Percentiles rank a stretch among this genome's conserved stretches.
Conservation (phyloP, 1,139 yeast species). For the Kluyveromyces sp. region DNA sequence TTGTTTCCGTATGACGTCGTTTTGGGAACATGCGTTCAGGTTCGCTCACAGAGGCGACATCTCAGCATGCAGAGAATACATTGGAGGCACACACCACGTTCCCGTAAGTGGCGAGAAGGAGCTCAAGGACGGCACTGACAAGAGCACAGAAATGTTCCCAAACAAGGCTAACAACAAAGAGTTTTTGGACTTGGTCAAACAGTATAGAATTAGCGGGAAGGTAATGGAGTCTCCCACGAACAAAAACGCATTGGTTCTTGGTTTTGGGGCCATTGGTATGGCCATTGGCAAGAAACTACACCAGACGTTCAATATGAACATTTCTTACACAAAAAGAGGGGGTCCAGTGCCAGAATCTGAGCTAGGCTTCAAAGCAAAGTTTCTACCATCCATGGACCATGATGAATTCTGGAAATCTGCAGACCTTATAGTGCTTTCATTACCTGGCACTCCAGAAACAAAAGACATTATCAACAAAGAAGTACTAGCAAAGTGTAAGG, state of each 20-base stretch:
- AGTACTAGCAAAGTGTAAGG: conserved; percentile 41
- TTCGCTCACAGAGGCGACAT: conserved; percentile 33
- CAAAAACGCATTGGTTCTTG: conserved; percentile 60
- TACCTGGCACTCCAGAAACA: conserved; percentile 62
- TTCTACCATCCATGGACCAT: conserved; percentile 35
- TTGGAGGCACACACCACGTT: conserved; percentile 28
- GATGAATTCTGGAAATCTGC: conserved; percentile 35
- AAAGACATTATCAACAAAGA: conserved; percentile 46
- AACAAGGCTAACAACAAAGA: conserved; percentile 4
- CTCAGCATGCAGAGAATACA: conserved; percentile 36
- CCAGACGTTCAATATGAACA: conserved; percentile 54
- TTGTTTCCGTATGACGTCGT: conserved; percentile 54
- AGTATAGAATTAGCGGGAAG: conserved; percentile 46
- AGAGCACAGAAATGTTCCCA: conserved; percentile 10
- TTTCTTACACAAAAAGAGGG: conserved; percentile 56
- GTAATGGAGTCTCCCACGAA: conserved; percentile 46
- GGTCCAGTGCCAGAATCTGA: conserved; percentile 38
- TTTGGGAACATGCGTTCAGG: conserved; percentile 42
- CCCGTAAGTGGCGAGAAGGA: background rate
- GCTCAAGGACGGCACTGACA: conserved; percentile 10
- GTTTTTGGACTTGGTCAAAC: conserved; percentile 22
- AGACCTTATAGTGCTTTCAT: conserved; percentile 59
- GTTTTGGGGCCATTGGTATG: conserved; percentile 74
- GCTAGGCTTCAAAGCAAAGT: conserved; percentile 43
- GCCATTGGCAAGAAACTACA: conserved; percentile 51